Base-by-base conservation (phyloP, 331 rosid species). In the Stylosanthes scabra region DNA sequence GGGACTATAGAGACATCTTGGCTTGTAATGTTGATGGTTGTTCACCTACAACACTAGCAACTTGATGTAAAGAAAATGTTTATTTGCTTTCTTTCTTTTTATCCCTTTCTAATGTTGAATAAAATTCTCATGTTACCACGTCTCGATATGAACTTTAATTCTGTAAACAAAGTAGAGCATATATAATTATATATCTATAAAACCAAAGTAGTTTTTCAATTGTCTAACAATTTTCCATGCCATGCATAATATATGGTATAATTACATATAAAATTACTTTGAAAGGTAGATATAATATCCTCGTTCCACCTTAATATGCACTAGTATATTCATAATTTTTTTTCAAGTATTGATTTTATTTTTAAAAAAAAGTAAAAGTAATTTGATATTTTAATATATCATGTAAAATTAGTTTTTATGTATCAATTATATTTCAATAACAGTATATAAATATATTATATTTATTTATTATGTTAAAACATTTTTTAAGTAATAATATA, bases 21-120 rank as follows among this genome's bases (percentile, higher is more conserved):
- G 96, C 88, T 73, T 88, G 97, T 68, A 49, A 81, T 1, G 82
- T 80, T 42, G 97, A 87, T 83, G 86, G 83, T 60, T 91, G 96
- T 66, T 71, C 86, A 5, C 63, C 74, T 28, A 83, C 83, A 44
- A 89, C 97, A 51, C 75, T 84, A 14, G 97, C 97, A 41, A 81
- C 84, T 80, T 91, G 83, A 75, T 71, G 44, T 54, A 13, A 50
- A 20, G 20, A 14, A 1, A 2, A 10, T 64, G 75, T 69, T 63
- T 65, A 41, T 72, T 74, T 62, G 34, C 9, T 46, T 67, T 46
- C 5, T 3, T 39, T 76, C 25, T 6, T 3, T 47, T 27, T 58
- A 8, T 4, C 49, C 3, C 37, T 31, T 31, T 5, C 0, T 31
- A 31, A 5, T 31, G 37, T 59, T 65, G 64, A 78, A 78, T 70